Conservation (phyloP, 2,329 filamentous ascomycete genomes). For the Cladophialophora psammophila region DNA sequence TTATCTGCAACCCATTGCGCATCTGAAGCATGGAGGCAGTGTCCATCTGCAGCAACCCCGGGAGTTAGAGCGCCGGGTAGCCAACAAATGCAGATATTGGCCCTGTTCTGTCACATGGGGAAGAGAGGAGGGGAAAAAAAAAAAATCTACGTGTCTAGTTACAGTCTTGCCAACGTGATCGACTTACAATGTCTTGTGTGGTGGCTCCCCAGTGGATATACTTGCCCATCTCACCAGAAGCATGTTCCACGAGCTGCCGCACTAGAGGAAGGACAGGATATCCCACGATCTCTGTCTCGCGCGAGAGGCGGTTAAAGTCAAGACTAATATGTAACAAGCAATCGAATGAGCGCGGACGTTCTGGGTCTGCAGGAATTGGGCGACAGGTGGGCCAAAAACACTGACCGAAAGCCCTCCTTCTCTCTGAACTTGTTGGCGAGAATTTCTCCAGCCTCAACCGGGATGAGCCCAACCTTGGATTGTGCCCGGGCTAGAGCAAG, state of each 20-base stretch:
- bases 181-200: conserved; percentile 60
- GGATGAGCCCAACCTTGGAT: conserved; percentile 39
- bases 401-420: conserved; percentile 34
- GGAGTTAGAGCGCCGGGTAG: background rate
- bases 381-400: background rate
- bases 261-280: conserved; percentile 43
- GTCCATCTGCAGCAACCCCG: conserved; percentile 53
- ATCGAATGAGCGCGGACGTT: background rate
- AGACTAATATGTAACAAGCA: background rate
- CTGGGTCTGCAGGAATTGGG: too few relatives aligned
- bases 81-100: background rate
- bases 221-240: conserved; percentile 43
- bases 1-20: conserved; percentile 57
- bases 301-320: conserved; percentile 36
- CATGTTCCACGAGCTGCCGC: conserved; percentile 39
- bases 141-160: background rate
- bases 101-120: background rate
- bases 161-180: background rate
- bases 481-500: conserved; percentile 41
- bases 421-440: conserved; percentile 33
- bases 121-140: too few relatives aligned
- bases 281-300: conserved; percentile 42
- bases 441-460: conserved; percentile 34
- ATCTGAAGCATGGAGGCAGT: conserved; percentile 62
- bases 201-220: conserved; percentile 67